Conservation (phyloP, 495 filamentous ascomycete species). For the Cercophora scortea region DNA sequence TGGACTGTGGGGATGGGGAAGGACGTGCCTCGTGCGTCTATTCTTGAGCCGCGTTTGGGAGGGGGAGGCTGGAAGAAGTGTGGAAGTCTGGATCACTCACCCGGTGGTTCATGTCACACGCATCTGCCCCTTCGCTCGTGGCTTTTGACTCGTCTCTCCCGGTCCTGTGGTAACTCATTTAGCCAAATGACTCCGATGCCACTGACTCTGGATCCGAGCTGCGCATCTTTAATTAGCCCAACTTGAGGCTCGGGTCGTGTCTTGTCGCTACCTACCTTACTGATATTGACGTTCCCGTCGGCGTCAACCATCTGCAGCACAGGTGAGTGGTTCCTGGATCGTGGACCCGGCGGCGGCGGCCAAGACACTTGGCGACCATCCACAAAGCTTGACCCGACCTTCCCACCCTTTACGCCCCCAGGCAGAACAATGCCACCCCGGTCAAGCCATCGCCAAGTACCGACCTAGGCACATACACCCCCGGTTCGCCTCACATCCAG, state of each 20-base stretch:
- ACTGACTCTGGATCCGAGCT: no score
- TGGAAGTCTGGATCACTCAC: no score
- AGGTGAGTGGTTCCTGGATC: neutral
- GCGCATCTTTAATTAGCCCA: neutral
- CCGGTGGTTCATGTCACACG: no score
- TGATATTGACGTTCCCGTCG: neutral
- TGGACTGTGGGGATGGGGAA: neutral
- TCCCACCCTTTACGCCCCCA: neutral
- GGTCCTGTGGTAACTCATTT: neutral
- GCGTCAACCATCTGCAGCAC: neutral
- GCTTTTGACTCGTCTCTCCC: no score
- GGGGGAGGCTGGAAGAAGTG: no score
- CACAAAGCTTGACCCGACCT: conserved; percentile 4
- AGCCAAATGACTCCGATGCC: neutral
- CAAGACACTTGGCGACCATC: conserved; percentile 1
- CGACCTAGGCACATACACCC: neutral
- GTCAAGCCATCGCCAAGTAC: no score
- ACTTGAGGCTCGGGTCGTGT: neutral
- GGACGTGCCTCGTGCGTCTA: no score
- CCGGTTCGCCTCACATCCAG: neutral
- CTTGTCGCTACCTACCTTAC: neutral
- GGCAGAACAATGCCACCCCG: neutral
- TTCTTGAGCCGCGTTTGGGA: neutral
- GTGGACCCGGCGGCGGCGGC: neutral
- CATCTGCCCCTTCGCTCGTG: no score